phyloP scores from a whole-genome alignment of 805 yeast species.

The Jamesozyma spencerorum region DNA sequence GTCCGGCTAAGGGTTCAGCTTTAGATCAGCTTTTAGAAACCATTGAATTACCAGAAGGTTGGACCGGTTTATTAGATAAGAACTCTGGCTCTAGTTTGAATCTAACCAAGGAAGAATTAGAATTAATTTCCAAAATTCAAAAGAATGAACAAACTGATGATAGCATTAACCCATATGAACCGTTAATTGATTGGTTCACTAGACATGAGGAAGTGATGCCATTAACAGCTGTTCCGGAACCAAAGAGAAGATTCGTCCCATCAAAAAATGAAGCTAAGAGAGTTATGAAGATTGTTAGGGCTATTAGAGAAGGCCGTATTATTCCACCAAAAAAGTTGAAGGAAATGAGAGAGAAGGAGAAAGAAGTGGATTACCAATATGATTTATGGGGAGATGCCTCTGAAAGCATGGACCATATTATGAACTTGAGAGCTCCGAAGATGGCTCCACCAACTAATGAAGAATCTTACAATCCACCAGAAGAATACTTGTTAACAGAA shows the following conservation, averaged over 20 bases:
- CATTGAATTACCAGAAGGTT: conserved; percentile 93
- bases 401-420: conserved; percentile 58
- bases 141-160: conserved; percentile 78
- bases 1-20: conserved; percentile 96
- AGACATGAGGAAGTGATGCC: conserved; percentile 82
- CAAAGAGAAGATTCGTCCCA: conserved; percentile 93
- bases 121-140: conserved; percentile 78
- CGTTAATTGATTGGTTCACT: conserved; percentile 93
- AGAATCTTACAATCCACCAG: conserved; percentile 96
- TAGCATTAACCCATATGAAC: conserved; percentile 77
- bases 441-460: conserved; percentile 93
- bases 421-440: conserved; percentile 93
- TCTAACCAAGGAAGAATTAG: conserved; percentile 77
- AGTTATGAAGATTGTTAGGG: conserved; percentile 91
- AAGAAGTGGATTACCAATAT: conserved; percentile 46
- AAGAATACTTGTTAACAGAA: conserved; percentile 72
- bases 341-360: conserved; percentile 41
- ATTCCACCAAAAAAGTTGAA: conserved; percentile 58
- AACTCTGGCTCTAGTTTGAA: conserved; percentile 80
- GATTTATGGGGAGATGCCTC: conserved; percentile 83
- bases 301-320: conserved; percentile 93
- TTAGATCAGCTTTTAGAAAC: conserved; percentile 80
- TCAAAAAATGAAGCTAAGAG: conserved; percentile 95
- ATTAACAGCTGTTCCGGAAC: conserved; percentile 87
- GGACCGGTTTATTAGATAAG: conserved; percentile 94